A percentile compares a stretch with the other conserved stretches of the same genome.
Evolutionary conservation across 495 filamentous ascomycete species (phyloP).

Genomic region (Lophiostoma macrostomum): DNA sequence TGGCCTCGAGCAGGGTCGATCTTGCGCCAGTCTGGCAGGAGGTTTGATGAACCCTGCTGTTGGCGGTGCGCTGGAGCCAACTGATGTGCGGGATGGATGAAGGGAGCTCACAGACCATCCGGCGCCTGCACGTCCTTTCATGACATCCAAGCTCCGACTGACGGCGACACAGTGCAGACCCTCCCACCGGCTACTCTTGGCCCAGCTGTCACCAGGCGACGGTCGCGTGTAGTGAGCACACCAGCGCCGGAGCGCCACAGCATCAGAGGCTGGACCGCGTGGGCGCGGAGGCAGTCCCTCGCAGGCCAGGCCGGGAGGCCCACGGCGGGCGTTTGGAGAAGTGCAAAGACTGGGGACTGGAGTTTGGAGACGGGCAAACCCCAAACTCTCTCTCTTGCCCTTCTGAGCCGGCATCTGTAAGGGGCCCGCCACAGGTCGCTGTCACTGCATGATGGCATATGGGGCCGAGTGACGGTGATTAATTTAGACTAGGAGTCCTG

Average conservation of each 20-base stretch:
- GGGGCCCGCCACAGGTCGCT: constrained; percentile 11
- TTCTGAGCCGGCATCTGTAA: constrained; percentile 22
- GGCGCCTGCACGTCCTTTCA: constrained; percentile 4
- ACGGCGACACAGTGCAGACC: not conserved
- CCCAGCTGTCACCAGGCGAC: constrained; percentile 15
- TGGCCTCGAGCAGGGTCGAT: constrained; percentile 30
- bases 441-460: constrained; percentile 12
- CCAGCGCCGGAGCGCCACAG: constrained; percentile 14
- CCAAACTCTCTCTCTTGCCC: not conserved
- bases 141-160: constrained; percentile 4
- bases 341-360: not conserved
- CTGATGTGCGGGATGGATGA: constrained; percentile 35
- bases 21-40: constrained; percentile 33
- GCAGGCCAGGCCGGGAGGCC: too few relatives aligned
- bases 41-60: constrained; percentile 28
- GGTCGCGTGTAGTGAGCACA: constrained; percentile 10
- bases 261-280: constrained; percentile 22
- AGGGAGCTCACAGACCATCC: constrained; percentile 4
- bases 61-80: constrained; percentile 32
- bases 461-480: constrained; percentile 11
- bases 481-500: constrained; percentile 14
- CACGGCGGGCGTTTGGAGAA: not conserved
- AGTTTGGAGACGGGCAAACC: constrained; percentile 10
- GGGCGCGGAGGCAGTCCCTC: not conserved
- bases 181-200: not conserved